Conservation (phyloP, 345 rosid genomes). For the Sonneratia alba region DNA sequence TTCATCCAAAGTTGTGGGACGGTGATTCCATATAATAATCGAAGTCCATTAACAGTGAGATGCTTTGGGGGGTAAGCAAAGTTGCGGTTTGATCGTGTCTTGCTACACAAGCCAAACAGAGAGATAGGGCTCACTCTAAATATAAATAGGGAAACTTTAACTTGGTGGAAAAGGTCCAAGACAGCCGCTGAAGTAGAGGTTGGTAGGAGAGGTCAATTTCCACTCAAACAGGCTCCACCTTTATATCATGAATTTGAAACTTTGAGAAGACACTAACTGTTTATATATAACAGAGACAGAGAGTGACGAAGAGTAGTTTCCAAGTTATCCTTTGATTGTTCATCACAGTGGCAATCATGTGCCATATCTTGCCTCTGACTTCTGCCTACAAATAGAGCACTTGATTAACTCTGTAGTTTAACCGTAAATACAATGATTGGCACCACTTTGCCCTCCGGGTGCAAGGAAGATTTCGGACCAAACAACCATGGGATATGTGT, state of each 20-base stretch:
- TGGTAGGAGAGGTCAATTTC: slow-evolving; percentile 30
- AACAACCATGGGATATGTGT: too few relatives aligned
- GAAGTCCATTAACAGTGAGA: slow-evolving; percentile 12
- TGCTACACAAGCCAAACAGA: slow-evolving; percentile 35
- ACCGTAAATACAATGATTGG: too few relatives aligned
- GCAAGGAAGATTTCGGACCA: too few relatives aligned
- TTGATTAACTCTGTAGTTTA: not conserved
- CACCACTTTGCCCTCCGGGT: too few relatives aligned
- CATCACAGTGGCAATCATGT: slow-evolving; percentile 6
- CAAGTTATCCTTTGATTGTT: slow-evolving; percentile 6
- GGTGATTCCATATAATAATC: slow-evolving; percentile 1
- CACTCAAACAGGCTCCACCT: not conserved
- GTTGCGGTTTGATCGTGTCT: slow-evolving; percentile 50
- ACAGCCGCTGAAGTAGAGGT: slow-evolving; percentile 11
- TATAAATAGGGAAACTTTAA: not conserved
- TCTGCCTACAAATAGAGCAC: not conserved
- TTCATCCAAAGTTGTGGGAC: not conserved
- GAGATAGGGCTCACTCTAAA: not conserved
- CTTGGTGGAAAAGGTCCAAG: not conserved
- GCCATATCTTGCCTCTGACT: not conserved
- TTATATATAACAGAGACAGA: not conserved
- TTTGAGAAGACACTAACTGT: not conserved
- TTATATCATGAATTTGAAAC: not conserved
- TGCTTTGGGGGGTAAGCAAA: slow-evolving; percentile 92
- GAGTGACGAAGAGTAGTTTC: not conserved